Percentiles rank a stretch among this genome's conserved stretches.
These are phyloP conservation scores for Curvularia sp. DNA, from an alignment of 2,329 filamentous ascomycete species.

Conservation along the genomic window DNA sequence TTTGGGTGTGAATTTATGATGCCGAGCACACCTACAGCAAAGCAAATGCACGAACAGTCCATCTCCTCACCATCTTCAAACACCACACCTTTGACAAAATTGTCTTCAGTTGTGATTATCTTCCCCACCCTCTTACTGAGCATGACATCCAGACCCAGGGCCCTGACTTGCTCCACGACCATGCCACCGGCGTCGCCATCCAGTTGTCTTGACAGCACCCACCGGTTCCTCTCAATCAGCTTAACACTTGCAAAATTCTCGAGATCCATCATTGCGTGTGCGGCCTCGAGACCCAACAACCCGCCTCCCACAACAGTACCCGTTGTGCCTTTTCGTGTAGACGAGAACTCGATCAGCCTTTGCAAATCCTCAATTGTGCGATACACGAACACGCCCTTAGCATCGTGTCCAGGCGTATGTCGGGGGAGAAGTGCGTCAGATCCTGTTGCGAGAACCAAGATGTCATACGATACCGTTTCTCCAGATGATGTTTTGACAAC, in stretches of 20 bases:
- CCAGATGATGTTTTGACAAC: conserved; percentile 74
- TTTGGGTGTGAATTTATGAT: neutral
- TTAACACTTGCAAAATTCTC: conserved; percentile 75
- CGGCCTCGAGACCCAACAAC: conserved; percentile 83
- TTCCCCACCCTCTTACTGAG: conserved; percentile 76
- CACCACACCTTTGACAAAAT: conserved; percentile 73
- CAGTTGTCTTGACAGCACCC: conserved; percentile 82
- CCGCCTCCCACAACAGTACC: conserved; percentile 85
- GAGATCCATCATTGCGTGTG: conserved; percentile 90
- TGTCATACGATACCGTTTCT: conserved; percentile 74
- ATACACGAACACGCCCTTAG: conserved; percentile 87
- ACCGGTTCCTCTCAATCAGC: conserved; percentile 80
- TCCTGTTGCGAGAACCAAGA: conserved; percentile 83
- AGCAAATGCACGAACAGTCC: conserved; percentile 82
- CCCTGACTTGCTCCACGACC: conserved; percentile 80
- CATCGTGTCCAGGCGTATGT: conserved; percentile 78
- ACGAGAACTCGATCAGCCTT: conserved; percentile 75
- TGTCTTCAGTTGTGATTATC: conserved; percentile 71
- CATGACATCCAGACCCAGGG: conserved; percentile 80
- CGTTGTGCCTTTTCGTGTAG: conserved; percentile 68
- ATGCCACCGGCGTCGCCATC: conserved; percentile 81
- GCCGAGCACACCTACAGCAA: conserved; percentile 63
- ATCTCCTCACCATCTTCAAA: conserved; percentile 84
- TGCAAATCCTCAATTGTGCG: conserved; percentile 83
- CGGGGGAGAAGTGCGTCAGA: conserved; percentile 79